phyloP scores from a whole-genome alignment of 257 asterid species.

The Nicotiana paniculata region DNA sequence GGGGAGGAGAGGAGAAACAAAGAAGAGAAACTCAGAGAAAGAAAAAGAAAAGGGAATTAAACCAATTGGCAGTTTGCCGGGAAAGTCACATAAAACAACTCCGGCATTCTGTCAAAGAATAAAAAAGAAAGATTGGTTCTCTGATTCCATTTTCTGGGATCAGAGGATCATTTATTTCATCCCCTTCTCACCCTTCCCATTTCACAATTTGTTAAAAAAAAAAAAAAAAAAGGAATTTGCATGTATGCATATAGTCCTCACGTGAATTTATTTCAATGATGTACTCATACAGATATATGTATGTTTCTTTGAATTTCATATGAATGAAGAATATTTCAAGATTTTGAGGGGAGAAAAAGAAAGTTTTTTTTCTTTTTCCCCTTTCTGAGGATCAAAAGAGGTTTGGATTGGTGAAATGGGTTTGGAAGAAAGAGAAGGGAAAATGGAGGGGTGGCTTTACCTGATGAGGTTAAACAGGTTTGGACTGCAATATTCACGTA shows the following conservation, averaged over 20 bases:
- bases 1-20: constrained; percentile 22
- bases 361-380: background rate
- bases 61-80: constrained; percentile 7
- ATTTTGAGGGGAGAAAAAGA: background rate
- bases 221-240: background rate
- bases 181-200: constrained; percentile 33
- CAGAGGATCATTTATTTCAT: constrained; percentile 44
- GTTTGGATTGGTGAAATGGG: constrained; percentile 18
- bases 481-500: constrained; percentile 81
- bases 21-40: background rate
- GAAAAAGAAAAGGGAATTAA: background rate
- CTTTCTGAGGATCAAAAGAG: no score
- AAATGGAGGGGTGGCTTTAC: constrained; percentile 87
- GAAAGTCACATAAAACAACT: background rate
- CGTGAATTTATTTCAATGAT: constrained; percentile 5
- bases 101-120: background rate
- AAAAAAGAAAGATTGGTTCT: constrained; percentile 34
- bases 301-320: background rate
- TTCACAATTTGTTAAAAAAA: background rate
- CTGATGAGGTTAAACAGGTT: constrained; percentile 67
- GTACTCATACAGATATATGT: background rate
- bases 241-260: constrained; percentile 6
- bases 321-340: background rate
- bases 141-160: constrained; percentile 72
- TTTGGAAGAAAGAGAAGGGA: constrained; percentile 46